Base-by-base conservation (phyloP, 441 rosid species). In the Syzygium syzygioides region DNA sequence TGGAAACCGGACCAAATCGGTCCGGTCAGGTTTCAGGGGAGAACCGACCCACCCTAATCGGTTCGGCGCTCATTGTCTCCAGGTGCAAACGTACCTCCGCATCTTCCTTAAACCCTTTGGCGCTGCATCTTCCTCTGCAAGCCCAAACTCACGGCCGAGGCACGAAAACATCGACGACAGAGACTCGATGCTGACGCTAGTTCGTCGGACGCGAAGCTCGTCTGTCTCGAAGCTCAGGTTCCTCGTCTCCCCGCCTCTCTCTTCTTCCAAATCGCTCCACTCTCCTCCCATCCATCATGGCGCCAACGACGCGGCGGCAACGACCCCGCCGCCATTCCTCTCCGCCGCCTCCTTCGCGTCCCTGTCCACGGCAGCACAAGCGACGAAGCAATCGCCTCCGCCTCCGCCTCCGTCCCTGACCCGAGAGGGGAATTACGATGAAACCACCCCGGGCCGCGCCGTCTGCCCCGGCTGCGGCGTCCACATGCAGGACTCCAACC, bases 381-480 rank as follows among this genome's bases (percentile, higher is more conserved):
- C 83, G 53, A 52, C 28, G 5, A 76, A 41, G 52, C 83, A 26
- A 26, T 90, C 86, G 37, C 90, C 14, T 87, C 52, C 71, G 53
- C 89, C 89, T 89, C 93, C 91, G 25, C 85, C 91, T 83, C 93
- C 91, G 23, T 79, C 91, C 86, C 89, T 95, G 62, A 92, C 91
- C 87, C 94, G 99, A 30, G 99, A 98, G 88, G 99, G 99, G 5
- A 98, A 96, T 87, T 95, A 92, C 90, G 94, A 94, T 19, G 96
- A 93, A 57, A 92, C 94, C 86, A 92, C 95, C 87, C 92, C 96
- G 34, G 55, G 84, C 64, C 87, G 90, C 87, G 86, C 95, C 26
- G 95, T 98, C 87, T 98, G 99, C 90, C 97, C 97, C 12, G 99
- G 99, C 50, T 98, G 99, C 87, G 99, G 99, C 34, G 94, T 96